Evolutionary conservation across 345 rosid genomes (phyloP), one percentile per base, ranked within the genome.

Genomic region (Atalantia buxifolia): DNA sequence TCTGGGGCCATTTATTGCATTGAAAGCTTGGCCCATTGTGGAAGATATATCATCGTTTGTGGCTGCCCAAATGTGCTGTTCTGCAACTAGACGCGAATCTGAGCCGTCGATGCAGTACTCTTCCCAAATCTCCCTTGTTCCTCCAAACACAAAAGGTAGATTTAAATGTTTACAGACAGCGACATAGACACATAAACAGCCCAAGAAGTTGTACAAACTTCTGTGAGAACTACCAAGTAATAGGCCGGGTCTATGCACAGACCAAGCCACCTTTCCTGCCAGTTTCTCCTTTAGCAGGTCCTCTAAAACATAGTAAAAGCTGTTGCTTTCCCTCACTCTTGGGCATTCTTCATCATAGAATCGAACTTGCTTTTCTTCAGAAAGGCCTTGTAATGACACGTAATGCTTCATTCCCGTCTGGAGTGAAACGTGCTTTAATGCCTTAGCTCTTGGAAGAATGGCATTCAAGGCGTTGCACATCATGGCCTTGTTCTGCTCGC

Each of bases 391-490:
- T 7, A 90, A 55, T 10, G 97, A 88, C 10, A 88, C 86, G 36
- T 95, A 93, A 69, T 95, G 94, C 86, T 91, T 92, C 91, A 92
- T 90, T 74, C 98, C 98, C 0, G 97, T 93, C 65, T 95, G 98
- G 7, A 95, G 88, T 1, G 95, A 91, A 77, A 95, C 84, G 74
- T 95, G 95, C 85, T 86, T 91, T 75, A 95, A 74, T 30, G 84
- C 69, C 68, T 85, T 81, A 0, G 92, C 87, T 36, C 55, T 81
- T 2, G 91, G 87, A 65, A 95, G 89, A 73, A 93, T 66, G 19
- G 86, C 88, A 72, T 87, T 82, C 81, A 95, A 78, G 79, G 93
- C 91, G 79, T 95, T 88, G 80, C 72, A 53, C 84, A 93, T 82
- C 98, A 95, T 91, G 66, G 75, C 78, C 86, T 75, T 81, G 87